These are phyloP conservation scores for Harrya chromipes DNA, from an alignment of 768 basidiomycete genomes.

Conservation along the genomic window DNA sequence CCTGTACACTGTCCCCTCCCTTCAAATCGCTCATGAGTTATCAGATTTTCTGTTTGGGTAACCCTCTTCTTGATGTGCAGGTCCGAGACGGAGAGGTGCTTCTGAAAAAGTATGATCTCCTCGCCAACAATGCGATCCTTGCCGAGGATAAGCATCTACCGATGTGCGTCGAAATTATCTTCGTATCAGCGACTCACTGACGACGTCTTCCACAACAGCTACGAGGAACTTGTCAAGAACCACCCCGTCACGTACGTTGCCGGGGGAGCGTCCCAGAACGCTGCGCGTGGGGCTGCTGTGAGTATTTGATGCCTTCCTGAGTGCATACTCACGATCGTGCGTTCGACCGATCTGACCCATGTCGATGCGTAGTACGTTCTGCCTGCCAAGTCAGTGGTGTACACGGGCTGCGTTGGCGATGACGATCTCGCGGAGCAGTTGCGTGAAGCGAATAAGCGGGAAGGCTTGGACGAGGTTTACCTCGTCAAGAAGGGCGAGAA, in stretches of 20 bases:
- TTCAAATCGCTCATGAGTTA: conserved; percentile 45
- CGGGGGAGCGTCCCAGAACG: conserved; percentile 95
- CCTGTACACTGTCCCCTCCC: conserved; percentile 1
- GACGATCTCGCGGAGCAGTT: conserved; percentile 91
- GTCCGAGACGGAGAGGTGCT: conserved; percentile 82
- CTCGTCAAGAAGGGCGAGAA: conserved; percentile 82
- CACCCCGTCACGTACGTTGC: conserved; percentile 87
- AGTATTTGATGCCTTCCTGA: conserved; percentile 28
- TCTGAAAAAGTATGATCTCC: conserved; percentile 85
- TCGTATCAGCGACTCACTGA: background rate
- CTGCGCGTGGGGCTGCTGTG: conserved; percentile 94
- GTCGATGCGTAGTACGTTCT: conserved; percentile 70
- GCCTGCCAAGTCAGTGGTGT: conserved; percentile 85
- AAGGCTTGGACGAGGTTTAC: conserved; percentile 87
- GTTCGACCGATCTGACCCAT: conserved; percentile 3
- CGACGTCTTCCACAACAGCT: conserved; percentile 45
- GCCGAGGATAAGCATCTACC: conserved; percentile 84
- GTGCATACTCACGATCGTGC: conserved; percentile 9
- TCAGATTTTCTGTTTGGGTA: conserved; percentile 86
- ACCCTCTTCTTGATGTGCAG: conserved; percentile 96
- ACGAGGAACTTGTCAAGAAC: conserved; percentile 80
- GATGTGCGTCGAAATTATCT: conserved; percentile 48
- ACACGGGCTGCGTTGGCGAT: conserved; percentile 90
- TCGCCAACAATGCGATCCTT: conserved; percentile 94
- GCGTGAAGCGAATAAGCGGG: conserved; percentile 84